Evolutionary conservation across 2,329 filamentous ascomycete genomes (phyloP).

Genomic region (Apiospora malaysiana): DNA sequence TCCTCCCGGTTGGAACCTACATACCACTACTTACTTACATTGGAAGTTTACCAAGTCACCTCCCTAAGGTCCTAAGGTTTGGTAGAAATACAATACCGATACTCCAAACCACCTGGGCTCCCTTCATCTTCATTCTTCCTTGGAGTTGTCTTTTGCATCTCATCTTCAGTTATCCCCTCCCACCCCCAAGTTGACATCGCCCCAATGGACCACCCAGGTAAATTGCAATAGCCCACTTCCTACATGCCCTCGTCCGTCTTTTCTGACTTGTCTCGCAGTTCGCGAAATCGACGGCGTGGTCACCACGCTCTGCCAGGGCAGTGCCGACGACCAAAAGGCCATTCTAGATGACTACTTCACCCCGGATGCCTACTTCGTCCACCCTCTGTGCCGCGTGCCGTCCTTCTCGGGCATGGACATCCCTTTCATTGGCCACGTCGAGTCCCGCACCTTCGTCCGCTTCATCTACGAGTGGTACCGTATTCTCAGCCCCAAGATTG

Average conservation of each 20-base stretch:
- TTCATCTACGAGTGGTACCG: slow-evolving; percentile 85
- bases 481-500: slow-evolving; percentile 77
- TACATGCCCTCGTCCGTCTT: too few relatives aligned
- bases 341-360: slow-evolving; percentile 77
- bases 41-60: too few relatives aligned
- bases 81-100: too few relatives aligned
- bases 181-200: too few relatives aligned
- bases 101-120: not conserved
- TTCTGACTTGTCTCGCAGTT: slow-evolving; percentile 37
- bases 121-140: not conserved
- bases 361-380: slow-evolving; percentile 72
- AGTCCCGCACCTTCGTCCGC: slow-evolving; percentile 71
- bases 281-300: slow-evolving; percentile 72
- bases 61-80: too few relatives aligned
- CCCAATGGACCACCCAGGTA: slow-evolving; percentile 33
- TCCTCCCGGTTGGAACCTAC: too few relatives aligned
- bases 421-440: slow-evolving; percentile 49
- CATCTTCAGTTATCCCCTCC: not conserved
- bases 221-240: not conserved
- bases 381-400: slow-evolving; percentile 78
- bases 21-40: too few relatives aligned
- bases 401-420: slow-evolving; percentile 51
- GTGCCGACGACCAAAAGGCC: slow-evolving; percentile 67
- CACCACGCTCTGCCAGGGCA: slow-evolving; percentile 69
- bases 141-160: not conserved